Conservation (phyloP, 331 rosid genomes). For the Quercus phellos region DNA sequence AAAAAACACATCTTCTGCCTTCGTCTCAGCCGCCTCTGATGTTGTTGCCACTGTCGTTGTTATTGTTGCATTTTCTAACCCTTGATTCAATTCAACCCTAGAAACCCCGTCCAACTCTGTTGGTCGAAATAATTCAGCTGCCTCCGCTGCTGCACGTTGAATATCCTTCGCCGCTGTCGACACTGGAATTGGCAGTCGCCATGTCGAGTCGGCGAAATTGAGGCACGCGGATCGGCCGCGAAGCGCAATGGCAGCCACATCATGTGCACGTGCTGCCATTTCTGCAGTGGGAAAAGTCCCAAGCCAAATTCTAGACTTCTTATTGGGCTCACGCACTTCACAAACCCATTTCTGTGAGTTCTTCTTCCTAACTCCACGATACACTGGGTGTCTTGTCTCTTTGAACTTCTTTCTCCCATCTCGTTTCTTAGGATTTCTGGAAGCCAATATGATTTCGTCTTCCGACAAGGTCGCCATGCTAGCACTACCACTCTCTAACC, state of each 20-base stretch:
- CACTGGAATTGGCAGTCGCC: constrained; percentile 57
- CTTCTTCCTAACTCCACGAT: constrained; percentile 65
- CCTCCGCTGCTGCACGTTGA: constrained; percentile 72
- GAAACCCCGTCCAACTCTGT: not conserved
- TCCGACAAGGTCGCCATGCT: constrained; percentile 23
- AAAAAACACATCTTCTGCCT: not conserved
- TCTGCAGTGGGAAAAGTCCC: constrained; percentile 81
- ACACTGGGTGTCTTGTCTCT: constrained; percentile 89
- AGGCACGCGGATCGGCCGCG: constrained; percentile 64
- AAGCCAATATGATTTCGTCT: constrained; percentile 52
- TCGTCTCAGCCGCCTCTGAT: not conserved
- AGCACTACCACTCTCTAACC: constrained; percentile 3
- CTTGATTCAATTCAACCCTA: not conserved
- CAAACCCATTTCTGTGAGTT: constrained; percentile 87
- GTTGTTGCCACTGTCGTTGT: no score
- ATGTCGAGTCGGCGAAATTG: constrained; percentile 67
- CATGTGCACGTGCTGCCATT: constrained; percentile 98
- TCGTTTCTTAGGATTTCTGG: constrained; percentile 62
- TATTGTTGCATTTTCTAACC: not conserved
- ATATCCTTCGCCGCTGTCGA: constrained; percentile 55
- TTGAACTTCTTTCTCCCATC: constrained; percentile 92
- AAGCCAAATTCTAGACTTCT: constrained; percentile 84
- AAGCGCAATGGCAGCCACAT: constrained; percentile 72
- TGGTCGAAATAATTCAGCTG: constrained; percentile 73
- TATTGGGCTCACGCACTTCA: constrained; percentile 84